Evolutionary conservation across 345 rosid species (phyloP).

Genomic region (Dipteronia sinensis): DNA sequence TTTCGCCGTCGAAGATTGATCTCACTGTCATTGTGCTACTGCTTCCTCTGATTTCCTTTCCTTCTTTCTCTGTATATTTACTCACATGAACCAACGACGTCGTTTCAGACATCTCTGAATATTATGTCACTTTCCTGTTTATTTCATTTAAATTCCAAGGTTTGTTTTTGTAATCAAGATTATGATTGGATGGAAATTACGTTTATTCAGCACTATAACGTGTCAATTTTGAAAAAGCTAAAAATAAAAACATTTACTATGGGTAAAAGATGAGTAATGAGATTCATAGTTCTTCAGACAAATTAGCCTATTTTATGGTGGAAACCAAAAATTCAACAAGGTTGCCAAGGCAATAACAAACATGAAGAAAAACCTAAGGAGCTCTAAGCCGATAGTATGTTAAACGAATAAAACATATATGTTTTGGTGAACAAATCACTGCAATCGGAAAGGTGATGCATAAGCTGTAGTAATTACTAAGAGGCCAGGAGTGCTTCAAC

Average conservation of each 20-base stretch:
- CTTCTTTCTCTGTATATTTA: too few species aligned
- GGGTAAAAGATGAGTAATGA: too few species aligned
- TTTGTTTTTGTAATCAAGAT: too few species aligned
- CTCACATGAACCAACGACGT: not conserved
- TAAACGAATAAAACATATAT: too few species aligned
- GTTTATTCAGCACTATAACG: too few species aligned
- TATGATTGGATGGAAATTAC: too few species aligned
- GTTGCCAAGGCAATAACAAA: not conserved
- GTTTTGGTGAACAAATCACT: not conserved
- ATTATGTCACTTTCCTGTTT: too few species aligned
- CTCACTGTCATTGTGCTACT: slow-evolving; percentile 30
- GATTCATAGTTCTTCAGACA: not conserved
- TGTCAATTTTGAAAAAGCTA: too few species aligned
- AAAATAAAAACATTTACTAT: not conserved
- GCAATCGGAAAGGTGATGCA: not conserved
- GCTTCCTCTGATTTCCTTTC: not conserved
- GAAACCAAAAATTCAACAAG: not conserved
- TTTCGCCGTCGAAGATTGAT: slow-evolving; percentile 74
- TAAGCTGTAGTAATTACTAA: slow-evolving; percentile 17
- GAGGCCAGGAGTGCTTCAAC: slow-evolving; percentile 86
- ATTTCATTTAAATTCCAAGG: too few species aligned
- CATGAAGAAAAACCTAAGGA: not conserved
- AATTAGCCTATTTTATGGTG: not conserved
- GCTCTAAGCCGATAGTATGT: not conserved
- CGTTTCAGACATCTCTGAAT: too few species aligned